Conservation (phyloP, 306 rosid genomes). For the Sicyos edulis region DNA sequence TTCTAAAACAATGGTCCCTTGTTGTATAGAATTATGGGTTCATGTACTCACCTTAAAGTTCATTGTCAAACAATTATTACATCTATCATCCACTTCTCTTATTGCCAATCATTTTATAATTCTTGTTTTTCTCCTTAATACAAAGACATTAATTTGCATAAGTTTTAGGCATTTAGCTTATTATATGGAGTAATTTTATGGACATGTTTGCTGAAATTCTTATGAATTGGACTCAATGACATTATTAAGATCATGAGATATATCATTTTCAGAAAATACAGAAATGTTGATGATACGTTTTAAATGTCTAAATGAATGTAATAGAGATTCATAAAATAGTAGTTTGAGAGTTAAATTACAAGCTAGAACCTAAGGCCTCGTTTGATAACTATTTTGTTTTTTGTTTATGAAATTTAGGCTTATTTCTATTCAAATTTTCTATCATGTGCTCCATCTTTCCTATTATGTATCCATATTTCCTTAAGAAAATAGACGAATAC, state of each 20-base stretch:
- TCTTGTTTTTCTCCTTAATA: background rate
- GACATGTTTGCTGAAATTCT: background rate
- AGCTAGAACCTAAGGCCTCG: too few relatives aligned
- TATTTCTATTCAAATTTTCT: too few relatives aligned
- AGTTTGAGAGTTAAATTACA: too few relatives aligned
- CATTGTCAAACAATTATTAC: slow-evolving; percentile 40
- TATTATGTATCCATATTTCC: too few relatives aligned
- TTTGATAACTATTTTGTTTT: too few relatives aligned
- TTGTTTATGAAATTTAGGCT: too few relatives aligned
- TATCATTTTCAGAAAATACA: background rate
- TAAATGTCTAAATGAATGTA: too few relatives aligned
- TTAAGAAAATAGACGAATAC: too few relatives aligned
- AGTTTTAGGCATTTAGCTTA: background rate
- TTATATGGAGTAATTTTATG: background rate
- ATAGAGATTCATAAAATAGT: too few relatives aligned
- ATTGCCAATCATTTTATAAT: background rate
- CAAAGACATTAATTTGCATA: background rate
- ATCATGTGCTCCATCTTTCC: too few relatives aligned
- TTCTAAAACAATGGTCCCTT: slow-evolving; percentile 41
- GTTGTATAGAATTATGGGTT: slow-evolving; percentile 53
- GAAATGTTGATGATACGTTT: background rate
- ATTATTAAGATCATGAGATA: background rate
- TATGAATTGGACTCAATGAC: background rate
- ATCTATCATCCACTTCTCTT: background rate
- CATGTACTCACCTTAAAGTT: slow-evolving; percentile 31